Evolutionary conservation across 768 basidiomycete species (phyloP), one percentile per base, ranked within the genome.

Genomic region (Pleurotus ostreatus): DNA sequence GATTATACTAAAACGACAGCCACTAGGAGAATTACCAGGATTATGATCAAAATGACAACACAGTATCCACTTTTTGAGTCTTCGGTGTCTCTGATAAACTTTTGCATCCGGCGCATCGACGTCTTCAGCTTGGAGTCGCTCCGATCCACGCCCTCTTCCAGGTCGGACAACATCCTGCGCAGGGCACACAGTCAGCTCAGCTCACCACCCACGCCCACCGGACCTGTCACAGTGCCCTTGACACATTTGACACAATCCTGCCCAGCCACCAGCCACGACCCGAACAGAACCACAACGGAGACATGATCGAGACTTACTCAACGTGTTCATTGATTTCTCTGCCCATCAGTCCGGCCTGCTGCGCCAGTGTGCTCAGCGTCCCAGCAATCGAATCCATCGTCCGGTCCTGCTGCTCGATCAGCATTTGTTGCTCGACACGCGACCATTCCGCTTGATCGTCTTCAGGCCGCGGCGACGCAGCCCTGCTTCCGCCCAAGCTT

Each of bases 261-360:
- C 25, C 23, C 54, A 46, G 43, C 54, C 54, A 55, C 54, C 30
- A 38, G 12, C 30, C 48, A 37, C 5, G 41, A 25, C 56, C 34
- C 18, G 23, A 9, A 12, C 12, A 55, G 39, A 41, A 20, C 23
- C 39, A 51, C 45, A 46, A 11, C 30, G 30, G 30, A 34, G 30
- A 34, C 30, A 11, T 34, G 30, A 34, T 16, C 20, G 25, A 4
- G 25, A 70, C 68, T 60, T 59, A 96, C 96, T 92, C 92, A 62
- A 88, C 91, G 64, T 99, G 97, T 66, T 95, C 93, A 7, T 68
- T 75, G 49, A 98, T 91, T 67, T 99, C 97, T 56, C 84, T 85
- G 0, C 96, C 96, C 85, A 99, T 99, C 30, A 98, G 74, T 9
- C 88, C 89, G 0, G 97, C 97, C 71, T 98, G 97, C 60, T 91